Evolutionary conservation across 768 basidiomycete species (phyloP), one percentile per base, ranked within the genome.

Genomic region (Jaapia argillacea): DNA sequence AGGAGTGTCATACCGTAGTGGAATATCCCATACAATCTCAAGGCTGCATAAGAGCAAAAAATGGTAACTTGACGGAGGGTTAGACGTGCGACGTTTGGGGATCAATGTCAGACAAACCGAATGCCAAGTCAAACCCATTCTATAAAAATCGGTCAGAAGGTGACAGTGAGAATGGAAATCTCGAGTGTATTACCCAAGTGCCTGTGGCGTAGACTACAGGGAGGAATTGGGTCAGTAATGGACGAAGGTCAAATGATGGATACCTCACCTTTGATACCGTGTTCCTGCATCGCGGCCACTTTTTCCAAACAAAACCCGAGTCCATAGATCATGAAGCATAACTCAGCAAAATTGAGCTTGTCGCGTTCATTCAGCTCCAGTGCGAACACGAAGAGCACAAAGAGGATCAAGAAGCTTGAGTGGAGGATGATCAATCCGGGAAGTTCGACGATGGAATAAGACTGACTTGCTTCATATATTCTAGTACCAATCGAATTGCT

Each of bases 111-210:
- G 22, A 25, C 70, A 14, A 45, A 87, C 85, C 81, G 63, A 96
- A 92, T 38, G 88, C 86, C 42, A 94, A 51, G 59, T 97, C 93
- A 57, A 97, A 97, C 1, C 91, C 91, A 50, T 96, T 94, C 85
- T 85, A 53, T 14, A 14, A 21, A 4, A 14, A 35, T 23, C 4
- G 40, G 40, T 39, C 13, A 51, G 50, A 52, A 25, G 25, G 45
- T 27, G 21, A 45, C 43, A 22, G 21, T 23, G 26, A 24, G 27
- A 31, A 40, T 6, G 16, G 16, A 45, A 39, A 44, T 43, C 2
- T 24, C 51, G 24, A 14, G 35, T 22, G 22, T 56, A 69, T 40
- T 51, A 85, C 85, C 85, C 85, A 88, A 28, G 85, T 88, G 21
- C 85, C 85, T 54, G 81, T 86, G 63, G 84, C 85, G 60, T 81